Base-by-base conservation (phyloP, 768 basidiomycete species). In the Chalciporus sphaerocephalus region DNA sequence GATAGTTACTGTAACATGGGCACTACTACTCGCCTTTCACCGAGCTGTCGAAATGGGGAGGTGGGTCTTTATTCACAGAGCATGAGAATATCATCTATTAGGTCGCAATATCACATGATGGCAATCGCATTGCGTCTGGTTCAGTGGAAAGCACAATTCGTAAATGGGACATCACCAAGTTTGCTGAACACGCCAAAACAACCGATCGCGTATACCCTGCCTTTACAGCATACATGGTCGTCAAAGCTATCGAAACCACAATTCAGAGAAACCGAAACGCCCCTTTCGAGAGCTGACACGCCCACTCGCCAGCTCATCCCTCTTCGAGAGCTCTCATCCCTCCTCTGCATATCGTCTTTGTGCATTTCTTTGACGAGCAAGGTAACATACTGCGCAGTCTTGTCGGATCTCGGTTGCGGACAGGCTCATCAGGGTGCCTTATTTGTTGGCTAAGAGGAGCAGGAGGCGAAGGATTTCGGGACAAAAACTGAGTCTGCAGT, bases 401-500 rank as follows among this genome's bases (percentile, higher is more conserved):
- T 92, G 85, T 17, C 93, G 72, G 38, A 99, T 93, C 51, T 97
- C 92, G 40, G 92, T 85, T 0, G 93, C 89, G 0, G 90, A 87
- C 24, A 97, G 73, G 53, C 86, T 86, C 15, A 73, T 66, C 0
- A 86, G 83, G 3, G 77, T 80, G 55, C 98, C 96, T 64, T 97
- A 95, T 64, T 99, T 98, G 70, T 98, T 98, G 21, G 94, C 96
- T 9, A 99, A 80, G 6, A 99, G 74, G 2, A 96, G 75, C 0
- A 95, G 96, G 1, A 97, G 79, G 40, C 86, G 85, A 20, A 97
- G 81, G 23, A 94, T 92, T 55, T 92, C 86, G 0, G 91, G 93
- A 1, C 88, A 82, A 96, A 79, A 6, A 97, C 92, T 7, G 80
- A 75, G 57, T 96, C 92, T 83, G 30, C n/a, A 5, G 30, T 28